Percentiles rank a stretch among this genome's conserved stretches.
Conservation (phyloP, 176 grass and related monocot genomes). For the Cocos nucifera region DNA sequence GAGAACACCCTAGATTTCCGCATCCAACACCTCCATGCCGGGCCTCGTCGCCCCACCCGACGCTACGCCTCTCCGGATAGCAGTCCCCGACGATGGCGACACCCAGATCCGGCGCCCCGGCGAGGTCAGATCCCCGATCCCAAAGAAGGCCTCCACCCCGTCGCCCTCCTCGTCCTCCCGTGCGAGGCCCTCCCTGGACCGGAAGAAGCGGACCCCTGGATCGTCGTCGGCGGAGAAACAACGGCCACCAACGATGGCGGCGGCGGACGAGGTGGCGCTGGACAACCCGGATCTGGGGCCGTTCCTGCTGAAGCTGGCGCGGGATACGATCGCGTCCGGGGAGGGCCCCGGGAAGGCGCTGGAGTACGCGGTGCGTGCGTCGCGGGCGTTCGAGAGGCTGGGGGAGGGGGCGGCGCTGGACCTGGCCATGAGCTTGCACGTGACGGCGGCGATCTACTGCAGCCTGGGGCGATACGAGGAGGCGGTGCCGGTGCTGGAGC, state of each 20-base stretch:
- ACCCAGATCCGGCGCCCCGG: conserved; percentile 5
- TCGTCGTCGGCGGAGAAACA: background rate
- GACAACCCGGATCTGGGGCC: conserved; percentile 99
- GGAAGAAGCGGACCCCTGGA: conserved; percentile 8
- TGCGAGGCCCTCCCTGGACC: conserved; percentile 21
- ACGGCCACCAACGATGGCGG: background rate
- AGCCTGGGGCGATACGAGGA: conserved; percentile 60
- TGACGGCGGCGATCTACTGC: conserved; percentile 91
- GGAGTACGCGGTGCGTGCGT: conserved; percentile 78
- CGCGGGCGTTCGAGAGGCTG: conserved; percentile 62
- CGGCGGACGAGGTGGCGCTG: conserved; percentile 51
- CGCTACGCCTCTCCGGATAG: conserved; percentile 20
- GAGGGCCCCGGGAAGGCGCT: conserved; percentile 72
- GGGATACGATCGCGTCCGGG: conserved; percentile 80
- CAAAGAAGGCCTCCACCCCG: conserved; percentile 36
- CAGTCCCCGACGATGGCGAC: conserved; percentile 13
- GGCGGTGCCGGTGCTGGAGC: conserved; percentile 75
- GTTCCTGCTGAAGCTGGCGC: conserved; percentile 86
- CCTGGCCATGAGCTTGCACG: conserved; percentile 97
- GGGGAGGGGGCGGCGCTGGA: conserved; percentile 83
- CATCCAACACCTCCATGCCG: conserved; percentile 21
- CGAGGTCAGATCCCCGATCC: conserved; percentile 25
- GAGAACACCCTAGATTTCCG: conserved; percentile 4
- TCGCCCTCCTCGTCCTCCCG: conserved; percentile 34
- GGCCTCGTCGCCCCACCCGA: conserved; percentile 39